Evolutionary conservation across 1,139 yeast genomes (phyloP).

Genomic region (Spathaspora sp.): DNA sequence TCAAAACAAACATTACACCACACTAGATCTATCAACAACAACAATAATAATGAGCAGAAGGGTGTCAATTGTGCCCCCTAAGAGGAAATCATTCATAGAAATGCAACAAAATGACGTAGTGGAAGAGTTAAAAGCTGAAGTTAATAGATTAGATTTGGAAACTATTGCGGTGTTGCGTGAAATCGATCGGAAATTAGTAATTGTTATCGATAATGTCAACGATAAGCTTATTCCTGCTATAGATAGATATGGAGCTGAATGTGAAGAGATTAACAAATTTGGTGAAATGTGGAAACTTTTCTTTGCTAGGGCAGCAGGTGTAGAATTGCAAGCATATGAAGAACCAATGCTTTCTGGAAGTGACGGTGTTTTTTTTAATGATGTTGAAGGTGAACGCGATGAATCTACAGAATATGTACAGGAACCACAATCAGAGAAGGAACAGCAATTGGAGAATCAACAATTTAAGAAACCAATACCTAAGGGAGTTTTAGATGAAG

Average conservation of each 20-base stretch:
- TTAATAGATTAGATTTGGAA: slow-evolving; percentile 74
- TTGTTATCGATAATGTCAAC: slow-evolving; percentile 62
- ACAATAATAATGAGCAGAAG: not conserved
- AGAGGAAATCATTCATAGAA: not conserved
- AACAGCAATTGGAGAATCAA: slow-evolving; percentile 18
- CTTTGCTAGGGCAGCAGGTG: slow-evolving; percentile 75
- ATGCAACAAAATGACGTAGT: not conserved
- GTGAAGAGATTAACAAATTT: slow-evolving; percentile 58
- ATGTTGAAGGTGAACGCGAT: slow-evolving; percentile 14
- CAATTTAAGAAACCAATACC: slow-evolving; percentile 9
- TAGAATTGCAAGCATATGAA: slow-evolving; percentile 58
- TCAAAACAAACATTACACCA: not conserved
- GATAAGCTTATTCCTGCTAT: slow-evolving; percentile 64
- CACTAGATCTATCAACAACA: not conserved
- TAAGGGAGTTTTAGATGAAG: slow-evolving; percentile 21
- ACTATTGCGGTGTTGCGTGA: slow-evolving; percentile 77
- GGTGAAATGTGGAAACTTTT: slow-evolving; percentile 74
- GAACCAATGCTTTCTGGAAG: slow-evolving; percentile 36
- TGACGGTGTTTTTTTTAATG: slow-evolving; percentile 13
- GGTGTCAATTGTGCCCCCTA: not conserved
- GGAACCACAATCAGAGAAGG: slow-evolving; percentile 3
- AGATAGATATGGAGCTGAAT: slow-evolving; percentile 54
- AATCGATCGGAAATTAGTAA: slow-evolving; percentile 69
- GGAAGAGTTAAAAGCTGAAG: not conserved
- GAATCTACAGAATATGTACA: slow-evolving; percentile 4